Conservation (phyloP, 1,284 basidiomycete genomes). For the Cystobasidiaceae sp. region DNA sequence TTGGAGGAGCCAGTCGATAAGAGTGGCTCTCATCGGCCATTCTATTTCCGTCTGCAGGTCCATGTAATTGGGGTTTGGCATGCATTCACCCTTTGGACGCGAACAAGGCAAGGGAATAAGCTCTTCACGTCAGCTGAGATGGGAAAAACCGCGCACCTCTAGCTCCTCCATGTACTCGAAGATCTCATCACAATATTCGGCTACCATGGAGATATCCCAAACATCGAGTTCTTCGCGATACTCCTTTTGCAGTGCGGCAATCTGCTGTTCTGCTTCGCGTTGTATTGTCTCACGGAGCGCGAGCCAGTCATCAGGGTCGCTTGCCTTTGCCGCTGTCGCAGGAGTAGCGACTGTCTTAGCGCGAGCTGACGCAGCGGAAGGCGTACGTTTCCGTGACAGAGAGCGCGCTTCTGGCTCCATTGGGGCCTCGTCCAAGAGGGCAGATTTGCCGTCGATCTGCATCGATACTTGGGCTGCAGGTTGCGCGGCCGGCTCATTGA, state of each 20-base stretch:
- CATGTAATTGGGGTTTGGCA: conserved; percentile 95
- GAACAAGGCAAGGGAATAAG: background rate
- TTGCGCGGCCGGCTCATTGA: conserved; percentile 2
- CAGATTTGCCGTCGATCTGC: conserved; percentile 51
- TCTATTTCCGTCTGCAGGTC: conserved; percentile 87
- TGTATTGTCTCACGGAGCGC: conserved; percentile 53
- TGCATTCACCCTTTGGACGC: conserved; percentile 61
- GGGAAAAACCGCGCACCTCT: conserved; percentile 57
- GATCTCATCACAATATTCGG: conserved; percentile 96
- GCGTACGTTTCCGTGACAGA: conserved; percentile 25
- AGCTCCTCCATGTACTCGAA: conserved; percentile 91
- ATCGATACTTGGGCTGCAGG: conserved; percentile 2
- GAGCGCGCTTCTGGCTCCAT: conserved; percentile 6
- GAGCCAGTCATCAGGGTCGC: conserved; percentile 57
- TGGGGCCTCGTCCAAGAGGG: conserved; percentile 3
- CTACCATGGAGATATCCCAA: conserved; percentile 93
- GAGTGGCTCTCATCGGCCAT: conserved; percentile 63
- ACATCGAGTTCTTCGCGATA: conserved; percentile 63
- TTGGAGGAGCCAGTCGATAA: conserved; percentile 58
- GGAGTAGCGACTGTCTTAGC: conserved; percentile 3
- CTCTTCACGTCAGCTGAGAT: background rate
- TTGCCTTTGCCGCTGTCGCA: background rate
- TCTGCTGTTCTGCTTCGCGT: conserved; percentile 41
- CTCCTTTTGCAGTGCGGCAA: conserved; percentile 46
- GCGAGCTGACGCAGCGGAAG: conserved; percentile 28